These are phyloP conservation scores for Ascochyta lentis DNA, from an alignment of 2,329 filamentous ascomycete genomes.

Conservation along the genomic window DNA sequence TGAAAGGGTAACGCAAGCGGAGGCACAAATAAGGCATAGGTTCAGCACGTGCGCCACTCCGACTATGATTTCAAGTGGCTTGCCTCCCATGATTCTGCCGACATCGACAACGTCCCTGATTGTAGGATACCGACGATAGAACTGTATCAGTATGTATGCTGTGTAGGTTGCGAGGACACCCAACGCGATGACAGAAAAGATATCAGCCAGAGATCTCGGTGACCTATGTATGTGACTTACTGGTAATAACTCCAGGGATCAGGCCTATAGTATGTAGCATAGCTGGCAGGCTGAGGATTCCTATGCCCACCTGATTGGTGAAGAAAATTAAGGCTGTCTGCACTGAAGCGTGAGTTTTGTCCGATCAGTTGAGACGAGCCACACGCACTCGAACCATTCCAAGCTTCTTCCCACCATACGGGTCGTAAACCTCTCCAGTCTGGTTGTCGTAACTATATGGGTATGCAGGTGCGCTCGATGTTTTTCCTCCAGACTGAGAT, in stretches of 20 bases:
- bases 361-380: no score
- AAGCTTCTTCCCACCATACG: no score
- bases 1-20: slow-evolving; percentile 49
- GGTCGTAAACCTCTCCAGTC: no score
- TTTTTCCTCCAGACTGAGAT: no score
- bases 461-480: no score
- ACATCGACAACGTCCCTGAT: slow-evolving; percentile 9
- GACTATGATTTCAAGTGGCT: slow-evolving; percentile 8
- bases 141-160: slow-evolving; percentile 9
- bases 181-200: slow-evolving; percentile 19
- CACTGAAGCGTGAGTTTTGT: no score
- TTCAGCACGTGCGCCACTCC: slow-evolving; percentile 9
- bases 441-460: no score
- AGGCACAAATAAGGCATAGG: slow-evolving; percentile 10
- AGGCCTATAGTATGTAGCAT: slow-evolving; percentile 27
- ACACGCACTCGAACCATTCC: no score
- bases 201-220: not conserved
- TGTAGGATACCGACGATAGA: slow-evolving; percentile 6
- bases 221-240: slow-evolving; percentile 2
- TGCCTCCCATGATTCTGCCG: slow-evolving; percentile 9
- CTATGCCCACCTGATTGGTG: slow-evolving; percentile 29
- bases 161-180: slow-evolving; percentile 48
- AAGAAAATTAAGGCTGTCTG: slow-evolving; percentile 16
- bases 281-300: slow-evolving; percentile 25
- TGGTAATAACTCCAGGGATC: slow-evolving; percentile 25